Base-by-base conservation (phyloP, 2,329 filamentous ascomycete species). In the Leptographium flavum region DNA sequence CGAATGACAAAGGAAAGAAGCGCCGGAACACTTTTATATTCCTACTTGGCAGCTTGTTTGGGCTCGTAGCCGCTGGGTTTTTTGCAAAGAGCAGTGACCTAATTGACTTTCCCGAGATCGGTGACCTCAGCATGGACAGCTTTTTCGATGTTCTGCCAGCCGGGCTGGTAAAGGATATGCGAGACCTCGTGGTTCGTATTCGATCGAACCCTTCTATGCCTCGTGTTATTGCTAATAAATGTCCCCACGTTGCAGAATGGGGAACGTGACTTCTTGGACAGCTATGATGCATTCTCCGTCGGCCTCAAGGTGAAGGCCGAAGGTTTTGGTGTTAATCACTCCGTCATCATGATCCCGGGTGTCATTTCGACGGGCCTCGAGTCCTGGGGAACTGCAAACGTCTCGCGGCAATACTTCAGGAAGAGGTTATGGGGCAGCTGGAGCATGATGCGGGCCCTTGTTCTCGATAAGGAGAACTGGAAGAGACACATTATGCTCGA, bases 401-500 rank as follows among this genome's bases (percentile, higher is more conserved):
- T 72, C 36, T 94, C 88, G 8, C 76, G 87, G 31, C 83, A 82
- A 48, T 98, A 96, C 63, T 98, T 98, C 62, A 74, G 92, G 50
- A 94, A 93, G 65, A 73, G 92, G 45, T 66, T 98, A 42, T 98
- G 92, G 92, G 92, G 92, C 5, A 94, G 87, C 54, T 98, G 93
- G 92, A 94, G 78, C 52, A 98, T 98, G 92, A 95, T 98, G 87
- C 76, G 83, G 42, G 90, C 92, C 0, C 66, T 98, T 52, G 86
- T 98, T 2, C 65, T 94, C 56, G 92, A 96, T 61, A 95, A 96
- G 44, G 81, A 93, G 25, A 73, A 76, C 30, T 98, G 92, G 92
- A 98, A 95, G 68, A 81, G 70, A 56, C 92, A 98, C 60, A 86
- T 98, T 54, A 96, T 96, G 88, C 73, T 98, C 11, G 92, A 98